Base-by-base conservation (phyloP, 176 grass and related monocot species). In the Phyllostachys edulis region DNA sequence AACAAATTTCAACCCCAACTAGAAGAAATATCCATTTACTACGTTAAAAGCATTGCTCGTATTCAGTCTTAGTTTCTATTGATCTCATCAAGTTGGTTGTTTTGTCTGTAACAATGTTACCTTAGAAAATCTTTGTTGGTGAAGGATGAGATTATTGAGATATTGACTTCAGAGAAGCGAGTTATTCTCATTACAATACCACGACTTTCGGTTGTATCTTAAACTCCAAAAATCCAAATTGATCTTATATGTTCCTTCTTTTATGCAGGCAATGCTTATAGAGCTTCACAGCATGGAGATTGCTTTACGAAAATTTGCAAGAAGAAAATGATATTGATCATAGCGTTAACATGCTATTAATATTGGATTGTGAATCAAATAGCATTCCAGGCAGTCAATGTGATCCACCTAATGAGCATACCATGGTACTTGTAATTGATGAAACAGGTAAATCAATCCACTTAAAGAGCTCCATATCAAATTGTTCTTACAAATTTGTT, bases 1-100 rank as follows among this genome's bases (percentile, higher is more conserved):
- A 92, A 56, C 63, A 91, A 85, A 69, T 85, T 91, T 78, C 78
- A 90, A 64, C 86, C 57, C 23, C 69, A 86, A 85, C 39, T 89
- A 83, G 92, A 97, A 91, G 92, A 94, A 87, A 97, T 97, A 94
- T 94, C 92, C 90, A 52, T 82, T 85, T 80, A 46, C 54, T 75
- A 62, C 46, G 56, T 65, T 29, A 61, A 69, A 59, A 71, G 67
- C 54, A 75, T 75, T 81, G 16, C 42, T n/a, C 62, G 13, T 6
- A 57, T 24, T 41, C 29, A 47, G 16, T 83, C n/a, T 80, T 72
- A 66, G 6, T 80, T 87, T 71, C 34, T 64, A 52, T 78, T 39
- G 23, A 63, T 76, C 51, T 52, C 57, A 75, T 45, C 20, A 82
- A 9, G 15, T 87, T 61, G 6, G 9, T 65, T 94, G 61, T 83